Evolutionary conservation across 2,329 filamentous ascomycete genomes (phyloP).

Genomic region (Calonectria hongkongensis): DNA sequence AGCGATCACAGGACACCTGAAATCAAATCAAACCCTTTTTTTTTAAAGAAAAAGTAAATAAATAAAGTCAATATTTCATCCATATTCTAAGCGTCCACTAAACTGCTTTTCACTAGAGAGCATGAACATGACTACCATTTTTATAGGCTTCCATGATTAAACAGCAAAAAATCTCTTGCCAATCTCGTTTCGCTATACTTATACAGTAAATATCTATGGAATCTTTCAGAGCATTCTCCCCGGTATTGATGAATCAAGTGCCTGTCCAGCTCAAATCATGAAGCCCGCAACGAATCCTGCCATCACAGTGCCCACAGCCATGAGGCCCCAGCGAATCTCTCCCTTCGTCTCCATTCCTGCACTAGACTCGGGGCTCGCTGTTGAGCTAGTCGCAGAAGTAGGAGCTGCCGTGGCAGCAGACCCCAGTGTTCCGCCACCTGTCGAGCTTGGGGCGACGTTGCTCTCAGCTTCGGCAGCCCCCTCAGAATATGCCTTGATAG

Average conservation of each 20-base stretch:
- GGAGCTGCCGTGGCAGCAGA: conserved; percentile 41
- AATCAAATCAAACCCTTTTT: neutral
- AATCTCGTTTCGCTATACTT: no score
- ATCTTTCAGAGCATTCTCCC: no score
- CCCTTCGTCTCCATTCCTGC: conserved; percentile 46
- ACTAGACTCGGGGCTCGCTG: conserved; percentile 41
- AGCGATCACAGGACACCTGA: neutral
- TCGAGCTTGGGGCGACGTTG: conserved; percentile 48
- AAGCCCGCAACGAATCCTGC: conserved; percentile 50
- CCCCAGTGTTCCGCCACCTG: conserved; percentile 46
- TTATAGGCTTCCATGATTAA: no score
- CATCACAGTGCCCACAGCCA: conserved; percentile 48
- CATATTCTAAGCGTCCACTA: no score
- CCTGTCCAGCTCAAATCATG: conserved; percentile 39
- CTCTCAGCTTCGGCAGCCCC: conserved; percentile 42
- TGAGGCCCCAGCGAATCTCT: conserved; percentile 53
- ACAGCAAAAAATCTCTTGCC: no score
- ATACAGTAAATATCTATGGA: no score
- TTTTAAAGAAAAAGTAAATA: neutral
- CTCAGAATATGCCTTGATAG: conserved; percentile 40
- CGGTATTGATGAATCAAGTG: neutral
- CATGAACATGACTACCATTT: no score
- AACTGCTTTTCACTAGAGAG: no score
- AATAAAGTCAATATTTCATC: no score
- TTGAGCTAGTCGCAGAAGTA: conserved; percentile 36